Base-by-base conservation (phyloP, 129 eudicot species). In the Kitagawia praeruptora region DNA sequence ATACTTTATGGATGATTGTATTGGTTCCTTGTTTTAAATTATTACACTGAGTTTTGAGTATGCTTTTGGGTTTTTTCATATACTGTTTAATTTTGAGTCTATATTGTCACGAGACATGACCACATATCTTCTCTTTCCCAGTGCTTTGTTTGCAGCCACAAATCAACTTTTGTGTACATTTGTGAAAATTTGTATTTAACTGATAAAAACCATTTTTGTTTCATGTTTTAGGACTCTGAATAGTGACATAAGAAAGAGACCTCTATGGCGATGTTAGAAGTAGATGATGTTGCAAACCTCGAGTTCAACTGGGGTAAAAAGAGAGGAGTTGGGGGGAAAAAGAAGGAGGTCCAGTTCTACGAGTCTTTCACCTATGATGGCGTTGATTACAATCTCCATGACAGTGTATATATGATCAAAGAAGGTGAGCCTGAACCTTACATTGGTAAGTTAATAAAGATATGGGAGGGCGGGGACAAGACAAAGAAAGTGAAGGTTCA, bases 361-460 rank as follows among this genome's bases (percentile, higher is more conserved):
- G 90, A 83, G 77, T 89, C 97, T 37, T 93, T 93, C 79, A 84
- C 85, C 14, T 91, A 85, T 79, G 90, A 89, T 45, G 97, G 89
- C 37, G 89, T 86, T 63, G 85, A 87, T 53, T 93, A 93, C 72
- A 73, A 37, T 44, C 77, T 93, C 34, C 80, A 87, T 84, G 97
- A 93, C 71, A 87, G 89, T 86, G 97, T 93, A 70, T 93, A 84
- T 49, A 84, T 91, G 92, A 70, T 86, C 85, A 86, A 81, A 39
- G 87, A 87, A 79, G 91, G 83, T 8, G 85, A 86, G 75, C 77
- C 78, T 34, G 84, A 80, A 47, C 92, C 92, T 23, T 88, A 87
- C 44, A 82, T 93, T 12, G 97, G 98, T 51, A 93, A 91, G 75
- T 44, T 93, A 71, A 80, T 88, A 70, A 89, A 89, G 82, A 87